Evolutionary conservation across 108 stramenopile genomes (phyloP), one percentile per base, ranked within the genome.

Genomic region (Cafeteria roenbergensis): DNA sequence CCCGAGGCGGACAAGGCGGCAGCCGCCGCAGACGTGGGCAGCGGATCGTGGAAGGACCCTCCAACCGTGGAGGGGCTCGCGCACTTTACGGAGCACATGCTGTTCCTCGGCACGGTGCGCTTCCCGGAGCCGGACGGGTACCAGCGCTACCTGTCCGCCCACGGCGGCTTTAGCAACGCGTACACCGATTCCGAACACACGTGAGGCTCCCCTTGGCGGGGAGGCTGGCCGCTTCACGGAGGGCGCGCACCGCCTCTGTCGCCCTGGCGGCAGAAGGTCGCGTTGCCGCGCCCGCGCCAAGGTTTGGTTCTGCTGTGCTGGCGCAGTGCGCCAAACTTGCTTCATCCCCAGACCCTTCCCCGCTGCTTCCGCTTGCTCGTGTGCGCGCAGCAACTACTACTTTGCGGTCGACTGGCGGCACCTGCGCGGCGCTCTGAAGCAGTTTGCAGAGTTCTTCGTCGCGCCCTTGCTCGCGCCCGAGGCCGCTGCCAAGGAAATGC

Each of bases 161-260:
- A 90, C 52, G 94, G 94, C 22, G 97, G 94, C 0, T 72, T 71
- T 54, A 88, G 89, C 68, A 99, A 99, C 78, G 94, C 97, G 51
- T 94, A 82, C 70, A 99, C 94, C 9, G 89, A 90, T 60, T 70
- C 76, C 72, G 97, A 94, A 67, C 67, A 89, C 61, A 98, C 94
- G 3, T n/a, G n/a, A n/a, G n/a, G n/a, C n/a, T n/a, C n/a, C n/a
- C n/a, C n/a, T n/a, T n/a, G n/a, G n/a, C n/a, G n/a, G n/a, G n/a
- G n/a, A n/a, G n/a, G n/a, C n/a, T n/a, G n/a, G n/a, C n/a, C n/a
- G n/a, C n/a, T n/a, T n/a, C n/a, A n/a, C n/a, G n/a, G n/a, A n/a
- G n/a, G n/a, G n/a, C n/a, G n/a, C n/a, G n/a, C n/a, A n/a, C n/a
- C n/a, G n/a, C n/a, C n/a, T n/a, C n/a, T n/a, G n/a, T n/a, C n/a